Conservation (phyloP, 2,329 filamentous ascomycete genomes). For the Fusarium pseudocircinatum region DNA sequence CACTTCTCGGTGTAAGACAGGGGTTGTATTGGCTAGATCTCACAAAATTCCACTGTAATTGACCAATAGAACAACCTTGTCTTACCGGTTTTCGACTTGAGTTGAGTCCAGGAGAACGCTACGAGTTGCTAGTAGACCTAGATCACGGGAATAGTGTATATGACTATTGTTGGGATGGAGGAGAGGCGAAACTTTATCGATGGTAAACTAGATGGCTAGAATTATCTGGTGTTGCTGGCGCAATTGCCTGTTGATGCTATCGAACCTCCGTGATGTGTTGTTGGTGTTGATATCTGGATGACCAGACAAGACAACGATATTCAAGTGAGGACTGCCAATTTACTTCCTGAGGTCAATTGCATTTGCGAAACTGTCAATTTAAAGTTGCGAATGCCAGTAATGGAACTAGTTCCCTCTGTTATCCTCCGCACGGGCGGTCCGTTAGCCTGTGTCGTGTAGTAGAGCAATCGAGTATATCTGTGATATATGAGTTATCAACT, state of each 20-base stretch:
- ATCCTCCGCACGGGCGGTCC: neutral
- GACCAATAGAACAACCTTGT: constrained; percentile 45
- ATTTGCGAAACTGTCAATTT: neutral
- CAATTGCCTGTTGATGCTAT: constrained; percentile 7
- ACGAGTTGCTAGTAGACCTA: constrained; percentile 12
- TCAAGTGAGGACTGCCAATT: neutral
- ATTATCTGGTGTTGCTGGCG: constrained; percentile 4
- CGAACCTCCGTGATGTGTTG: neutral
- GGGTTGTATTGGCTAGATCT: constrained; percentile 43
- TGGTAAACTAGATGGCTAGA: neutral
- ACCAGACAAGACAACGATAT: neutral
- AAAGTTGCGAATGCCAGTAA: neutral
- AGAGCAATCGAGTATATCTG: neutral
- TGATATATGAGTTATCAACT: neutral
- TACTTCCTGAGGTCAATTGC: neutral
- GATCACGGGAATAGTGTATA: constrained; percentile 25
- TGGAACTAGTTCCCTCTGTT: constrained; percentile 8
- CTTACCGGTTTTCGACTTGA: constrained; percentile 41
- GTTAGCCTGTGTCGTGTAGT: neutral
- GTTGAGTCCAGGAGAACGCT: constrained; percentile 19
- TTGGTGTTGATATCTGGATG: constrained; percentile 13
- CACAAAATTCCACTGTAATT: constrained; percentile 24
- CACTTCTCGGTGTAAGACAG: constrained; percentile 25
- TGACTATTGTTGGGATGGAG: constrained; percentile 10
- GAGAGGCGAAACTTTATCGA: constrained; percentile 21